Base-by-base conservation (phyloP, 2,329 filamentous ascomycete species). In the Fusarium gaditjirri region DNA sequence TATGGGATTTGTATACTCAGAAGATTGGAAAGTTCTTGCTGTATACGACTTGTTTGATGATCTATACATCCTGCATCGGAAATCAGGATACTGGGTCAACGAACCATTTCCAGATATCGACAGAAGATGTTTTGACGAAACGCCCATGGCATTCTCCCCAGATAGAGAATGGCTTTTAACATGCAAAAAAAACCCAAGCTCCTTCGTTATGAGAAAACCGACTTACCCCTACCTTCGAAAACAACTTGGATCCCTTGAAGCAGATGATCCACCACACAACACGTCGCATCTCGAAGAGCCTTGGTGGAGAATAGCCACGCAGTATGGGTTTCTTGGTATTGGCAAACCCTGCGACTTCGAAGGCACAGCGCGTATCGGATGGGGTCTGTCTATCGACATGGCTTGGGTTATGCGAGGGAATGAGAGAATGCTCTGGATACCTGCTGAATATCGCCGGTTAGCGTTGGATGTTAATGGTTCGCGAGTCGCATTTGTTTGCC, bases 341-440 rank as follows among this genome's bases (percentile, higher is more conserved):
- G 19, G 43, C 0, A 0, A 46, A 0, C 19, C 25, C 1, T 3
- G 1, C 0, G 13, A n/a, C 3, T 31, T 47, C 21, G 0, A 6
- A 1, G 27, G 6, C 6, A 31, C 21, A n/a, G 2, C 1, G 0
- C 44, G 21, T 12, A 2, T 31, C n/a, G 44, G 44, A 12, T 31
- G 44, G 44, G 44, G 44, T 11, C 17, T 47, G 2, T 8, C 44
- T 6, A 2, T 16, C 2, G 1, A n/a, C 0, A 16, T 4, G 44
- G 27, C n/a, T 3, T 47, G 44, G 44, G 12, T 47, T 4, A n/a
- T 47, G 27, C 21, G 19, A 3, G 44, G 27, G 2, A 2, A 2
- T 3, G 27, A 47, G n/a, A 2, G 27, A 0, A n/a, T 47, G 21
- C 27, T 47, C 2, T 47, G 27, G 44, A n/a, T 47, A 0, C 44